phyloP scores from a whole-genome alignment of 768 basidiomycete species.

The Rubroboletus pulcherrimus region DNA sequence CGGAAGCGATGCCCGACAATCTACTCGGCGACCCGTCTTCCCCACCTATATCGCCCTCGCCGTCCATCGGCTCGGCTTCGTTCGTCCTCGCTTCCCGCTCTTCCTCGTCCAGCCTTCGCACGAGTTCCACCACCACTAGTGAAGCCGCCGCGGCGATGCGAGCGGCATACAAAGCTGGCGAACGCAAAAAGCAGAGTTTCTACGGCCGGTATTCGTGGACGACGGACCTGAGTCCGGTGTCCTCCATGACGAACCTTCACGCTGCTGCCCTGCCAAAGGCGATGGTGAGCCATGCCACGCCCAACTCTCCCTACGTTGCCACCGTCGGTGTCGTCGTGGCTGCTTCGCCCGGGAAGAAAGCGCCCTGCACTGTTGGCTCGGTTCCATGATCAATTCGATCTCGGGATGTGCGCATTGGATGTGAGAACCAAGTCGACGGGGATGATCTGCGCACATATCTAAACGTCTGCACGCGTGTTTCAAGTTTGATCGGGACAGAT shows the following conservation, averaged over 20 bases:
- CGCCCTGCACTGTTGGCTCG: slow-evolving; percentile 2
- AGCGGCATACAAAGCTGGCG: slow-evolving; percentile 30
- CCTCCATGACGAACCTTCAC: slow-evolving; percentile 20
- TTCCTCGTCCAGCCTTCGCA: slow-evolving; percentile 29
- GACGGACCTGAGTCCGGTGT: slow-evolving; percentile 20
- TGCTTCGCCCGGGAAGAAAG: not conserved
- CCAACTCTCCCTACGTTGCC: not conserved
- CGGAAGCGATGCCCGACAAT: slow-evolving; percentile 25
- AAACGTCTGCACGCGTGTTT: not conserved
- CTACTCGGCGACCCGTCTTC: slow-evolving; percentile 20
- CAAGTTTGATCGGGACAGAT: not conserved
- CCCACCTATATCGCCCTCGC: slow-evolving; percentile 27
- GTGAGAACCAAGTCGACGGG: not conserved
- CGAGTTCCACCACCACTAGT: slow-evolving; percentile 12
- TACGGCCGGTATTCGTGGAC: slow-evolving; percentile 29
- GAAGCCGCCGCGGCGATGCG: slow-evolving; percentile 28
- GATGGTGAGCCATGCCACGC: slow-evolving; percentile 6
- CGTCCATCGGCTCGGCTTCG: slow-evolving; percentile 26
- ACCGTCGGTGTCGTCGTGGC: slow-evolving; percentile 8
- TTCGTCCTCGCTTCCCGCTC: slow-evolving; percentile 26
- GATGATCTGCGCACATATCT: not conserved
- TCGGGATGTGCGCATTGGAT: not conserved
- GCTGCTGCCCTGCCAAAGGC: slow-evolving; percentile 19
- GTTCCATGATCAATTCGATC: slow-evolving; percentile 15
- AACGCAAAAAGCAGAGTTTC: slow-evolving; percentile 35